These are phyloP conservation scores for Ballota nigra DNA, from an alignment of 257 asterid species.

Conservation along the genomic window DNA sequence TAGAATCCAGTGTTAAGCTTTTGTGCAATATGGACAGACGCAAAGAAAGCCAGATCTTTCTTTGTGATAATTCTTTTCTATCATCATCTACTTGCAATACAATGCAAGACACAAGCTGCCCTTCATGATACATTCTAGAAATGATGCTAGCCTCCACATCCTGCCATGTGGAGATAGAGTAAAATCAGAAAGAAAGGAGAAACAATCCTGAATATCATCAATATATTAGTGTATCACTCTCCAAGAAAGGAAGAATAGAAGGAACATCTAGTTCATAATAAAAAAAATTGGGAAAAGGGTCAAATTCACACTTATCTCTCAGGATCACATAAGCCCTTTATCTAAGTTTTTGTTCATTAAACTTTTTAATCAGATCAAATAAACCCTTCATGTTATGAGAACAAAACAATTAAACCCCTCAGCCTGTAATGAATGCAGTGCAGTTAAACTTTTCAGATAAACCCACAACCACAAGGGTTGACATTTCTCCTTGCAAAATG, in stretches of 20 bases:
- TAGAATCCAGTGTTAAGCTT: constrained; percentile 64
- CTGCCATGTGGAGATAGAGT: constrained; percentile 32
- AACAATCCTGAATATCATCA: not conserved
- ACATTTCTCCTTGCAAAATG: too few species aligned
- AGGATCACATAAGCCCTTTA: too few species aligned
- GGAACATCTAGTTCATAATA: not conserved
- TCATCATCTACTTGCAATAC: constrained; percentile 81
- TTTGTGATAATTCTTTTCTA: constrained; percentile 67
- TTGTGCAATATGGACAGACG: constrained; percentile 73
- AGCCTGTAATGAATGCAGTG: too few species aligned
- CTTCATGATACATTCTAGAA: constrained; percentile 63
- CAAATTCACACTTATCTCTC: too few species aligned
- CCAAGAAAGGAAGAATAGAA: not conserved
- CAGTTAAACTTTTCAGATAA: too few species aligned
- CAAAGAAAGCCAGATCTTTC: constrained; percentile 93
- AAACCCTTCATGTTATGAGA: too few species aligned
- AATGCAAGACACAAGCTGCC: constrained; percentile 89
- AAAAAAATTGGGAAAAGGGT: not conserved
- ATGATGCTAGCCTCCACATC: constrained; percentile 52
- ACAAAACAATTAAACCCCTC: too few species aligned
- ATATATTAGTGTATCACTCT: not conserved
- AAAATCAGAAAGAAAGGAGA: constrained; percentile 11
- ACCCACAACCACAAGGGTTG: too few species aligned
- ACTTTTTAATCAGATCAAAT: too few species aligned
- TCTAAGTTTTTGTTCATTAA: too few species aligned